phyloP scores from a whole-genome alignment of 2,329 filamentous ascomycete species.

The Cercospora sp. region DNA sequence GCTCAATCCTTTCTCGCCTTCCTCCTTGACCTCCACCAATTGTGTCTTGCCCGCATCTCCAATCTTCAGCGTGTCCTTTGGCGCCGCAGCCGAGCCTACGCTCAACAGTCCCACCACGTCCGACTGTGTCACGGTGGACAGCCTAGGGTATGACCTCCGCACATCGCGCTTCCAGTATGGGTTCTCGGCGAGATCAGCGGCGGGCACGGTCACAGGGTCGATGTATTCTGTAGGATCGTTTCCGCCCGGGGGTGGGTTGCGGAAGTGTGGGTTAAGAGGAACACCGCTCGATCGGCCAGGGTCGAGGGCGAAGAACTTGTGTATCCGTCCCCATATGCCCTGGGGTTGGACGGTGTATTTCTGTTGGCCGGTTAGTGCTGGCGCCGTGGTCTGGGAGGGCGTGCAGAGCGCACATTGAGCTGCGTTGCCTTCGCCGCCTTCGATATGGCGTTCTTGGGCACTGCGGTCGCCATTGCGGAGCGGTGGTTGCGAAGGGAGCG shows the following conservation, averaged over 20 bases:
- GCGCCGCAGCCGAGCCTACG: slow-evolving; percentile 76
- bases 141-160: slow-evolving; percentile 76
- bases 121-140: slow-evolving; percentile 77
- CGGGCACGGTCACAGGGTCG: slow-evolving; percentile 80
- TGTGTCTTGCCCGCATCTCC: slow-evolving; percentile 71
- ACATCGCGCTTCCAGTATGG: slow-evolving; percentile 94
- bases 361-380: slow-evolving; percentile 49
- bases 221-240: slow-evolving; percentile 71
- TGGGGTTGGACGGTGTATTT: slow-evolving; percentile 94
- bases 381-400: background rate
- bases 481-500: background rate
- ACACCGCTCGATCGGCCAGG: slow-evolving; percentile 86
- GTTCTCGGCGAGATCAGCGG: slow-evolving; percentile 85
- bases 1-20: slow-evolving; percentile 71
- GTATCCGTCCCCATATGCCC: slow-evolving; percentile 84
- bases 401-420: slow-evolving; percentile 18
- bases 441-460: slow-evolving; percentile 23
- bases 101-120: slow-evolving; percentile 83
- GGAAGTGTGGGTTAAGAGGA: slow-evolving; percentile 89
- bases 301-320: slow-evolving; percentile 76
- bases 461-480: slow-evolving; percentile 23
- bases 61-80: slow-evolving; percentile 72
- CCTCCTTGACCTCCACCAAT: slow-evolving; percentile 73
- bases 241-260: slow-evolving; percentile 76
- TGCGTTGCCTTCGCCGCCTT: slow-evolving; percentile 23